phyloP scores from a whole-genome alignment of 2,329 filamentous ascomycete species.

The Colletotrichum nymphaeae region DNA sequence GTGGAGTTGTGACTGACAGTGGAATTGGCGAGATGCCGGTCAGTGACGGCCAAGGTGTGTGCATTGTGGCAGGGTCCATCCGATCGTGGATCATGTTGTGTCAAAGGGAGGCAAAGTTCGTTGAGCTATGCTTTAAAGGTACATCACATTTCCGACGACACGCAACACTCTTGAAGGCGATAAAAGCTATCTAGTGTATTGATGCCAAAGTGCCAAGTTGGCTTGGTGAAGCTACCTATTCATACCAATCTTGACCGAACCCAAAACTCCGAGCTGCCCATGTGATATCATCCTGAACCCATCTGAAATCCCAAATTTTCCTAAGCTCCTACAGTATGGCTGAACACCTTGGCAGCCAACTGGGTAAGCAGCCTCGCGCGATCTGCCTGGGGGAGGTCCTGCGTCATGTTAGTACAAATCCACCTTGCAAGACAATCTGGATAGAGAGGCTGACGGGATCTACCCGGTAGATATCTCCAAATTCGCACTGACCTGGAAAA shows the following conservation, averaged over 20 bases:
- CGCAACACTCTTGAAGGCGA: neutral
- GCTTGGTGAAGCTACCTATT: neutral
- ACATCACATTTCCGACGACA: neutral
- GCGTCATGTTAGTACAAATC: slow-evolving; percentile 19
- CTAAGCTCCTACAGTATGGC: slow-evolving; percentile 74
- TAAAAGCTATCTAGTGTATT: slow-evolving; percentile 16
- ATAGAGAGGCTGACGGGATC: slow-evolving; percentile 23
- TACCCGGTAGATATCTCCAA: slow-evolving; percentile 30
- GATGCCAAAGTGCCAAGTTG: slow-evolving; percentile 1
- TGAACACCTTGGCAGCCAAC: slow-evolving; percentile 87
- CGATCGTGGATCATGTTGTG: neutral
- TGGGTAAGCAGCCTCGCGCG: slow-evolving; percentile 85
- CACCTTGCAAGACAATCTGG: neutral
- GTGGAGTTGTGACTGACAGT: neutral
- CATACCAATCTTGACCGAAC: neutral
- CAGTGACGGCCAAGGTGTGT: neutral
- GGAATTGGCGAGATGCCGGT: neutral
- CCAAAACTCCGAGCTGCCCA: slow-evolving; percentile 32
- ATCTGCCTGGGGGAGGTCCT: slow-evolving; percentile 86
- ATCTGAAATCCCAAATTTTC: neutral
- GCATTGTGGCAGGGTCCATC: neutral
- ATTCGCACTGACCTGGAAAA: slow-evolving; percentile 71
- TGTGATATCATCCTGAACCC: neutral
- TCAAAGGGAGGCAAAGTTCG: neutral
- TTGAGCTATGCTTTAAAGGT: too few species aligned